Percentiles rank a stretch among this genome's conserved stretches.
phyloP scores from a whole-genome alignment of 169 alveolate species.

The Plasmodium billcollinsi region DNA sequence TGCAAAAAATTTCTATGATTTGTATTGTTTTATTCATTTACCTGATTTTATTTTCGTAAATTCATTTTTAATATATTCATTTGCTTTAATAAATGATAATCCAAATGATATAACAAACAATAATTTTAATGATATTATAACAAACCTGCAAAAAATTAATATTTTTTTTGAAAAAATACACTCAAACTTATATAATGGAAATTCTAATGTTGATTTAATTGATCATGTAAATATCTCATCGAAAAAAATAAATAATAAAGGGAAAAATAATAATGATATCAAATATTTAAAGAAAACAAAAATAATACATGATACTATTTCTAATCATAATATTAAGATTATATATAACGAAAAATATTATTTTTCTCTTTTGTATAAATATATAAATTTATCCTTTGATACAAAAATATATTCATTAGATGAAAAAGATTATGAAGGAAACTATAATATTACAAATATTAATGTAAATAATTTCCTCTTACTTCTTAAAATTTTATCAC shows the following conservation, averaged over 20 bases:
- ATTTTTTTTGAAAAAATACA: conserved; percentile 5
- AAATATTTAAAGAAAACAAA: background rate
- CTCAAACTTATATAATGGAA: background rate
- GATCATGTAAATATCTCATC: too few species aligned
- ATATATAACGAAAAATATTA: conserved; percentile 3
- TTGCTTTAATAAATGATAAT: background rate
- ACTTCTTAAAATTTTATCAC: conserved; percentile 64
- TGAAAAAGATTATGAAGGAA: conserved; percentile 19
- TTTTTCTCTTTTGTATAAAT: conserved; percentile 10
- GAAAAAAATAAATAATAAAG: too few species aligned
- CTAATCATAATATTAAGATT: conserved; percentile 17
- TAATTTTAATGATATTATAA: background rate
- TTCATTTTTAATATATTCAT: conserved; percentile 42
- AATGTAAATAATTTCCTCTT: conserved; percentile 62
- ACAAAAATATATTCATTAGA: conserved; percentile 33
- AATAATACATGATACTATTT: conserved; percentile 1
- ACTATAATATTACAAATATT: conserved; percentile 34
- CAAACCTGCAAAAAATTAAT: conserved; percentile 21
- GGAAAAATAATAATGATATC: background rate
- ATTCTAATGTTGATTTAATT: too few species aligned
- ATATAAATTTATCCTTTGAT: conserved; percentile 20
- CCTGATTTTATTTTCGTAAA: conserved; percentile 50
- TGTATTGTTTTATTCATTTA: conserved; percentile 35
- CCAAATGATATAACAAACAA: background rate
- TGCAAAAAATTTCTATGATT: conserved; percentile 17